These are phyloP conservation scores for Sporothrix euskadiensis DNA, from an alignment of 2,329 filamentous ascomycete genomes.

Conservation along the genomic window DNA sequence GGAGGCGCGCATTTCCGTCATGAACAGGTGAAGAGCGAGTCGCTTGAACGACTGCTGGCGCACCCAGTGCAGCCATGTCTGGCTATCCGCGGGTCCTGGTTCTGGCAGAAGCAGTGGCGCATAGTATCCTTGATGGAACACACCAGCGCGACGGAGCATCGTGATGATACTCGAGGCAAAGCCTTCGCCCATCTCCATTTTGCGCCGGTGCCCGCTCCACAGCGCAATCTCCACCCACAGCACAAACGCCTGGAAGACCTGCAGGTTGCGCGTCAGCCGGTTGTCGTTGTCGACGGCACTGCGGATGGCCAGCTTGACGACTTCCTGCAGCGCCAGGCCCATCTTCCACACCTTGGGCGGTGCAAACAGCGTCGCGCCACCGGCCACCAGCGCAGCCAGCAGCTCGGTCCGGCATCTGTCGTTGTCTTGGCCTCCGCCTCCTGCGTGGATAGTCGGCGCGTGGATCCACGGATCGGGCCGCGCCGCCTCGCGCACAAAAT, in stretches of 20 bases:
- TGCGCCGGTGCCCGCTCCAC: conserved; percentile 1
- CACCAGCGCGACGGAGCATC: background rate
- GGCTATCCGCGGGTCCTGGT: background rate
- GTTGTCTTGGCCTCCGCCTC: too few relatives aligned
- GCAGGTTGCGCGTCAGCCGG: background rate
- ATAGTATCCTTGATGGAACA: background rate
- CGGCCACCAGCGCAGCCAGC: background rate
- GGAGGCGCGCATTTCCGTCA: background rate
- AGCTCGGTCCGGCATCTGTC: background rate
- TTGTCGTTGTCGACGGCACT: conserved; percentile 8
- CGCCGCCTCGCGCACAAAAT: background rate
- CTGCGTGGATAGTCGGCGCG: background rate
- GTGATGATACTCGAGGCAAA: conserved; percentile 11
- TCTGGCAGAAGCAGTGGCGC: background rate
- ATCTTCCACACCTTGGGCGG: background rate
- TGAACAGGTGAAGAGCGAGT: background rate
- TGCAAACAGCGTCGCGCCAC: background rate
- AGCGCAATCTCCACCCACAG: conserved; percentile 4
- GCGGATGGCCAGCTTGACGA: background rate
- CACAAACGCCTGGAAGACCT: background rate
- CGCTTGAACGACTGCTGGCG: background rate
- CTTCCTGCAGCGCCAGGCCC: background rate
- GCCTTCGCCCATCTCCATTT: conserved; percentile 14
- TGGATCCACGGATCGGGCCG: background rate
- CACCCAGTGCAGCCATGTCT: background rate